Conservation (phyloP, 768 basidiomycete species). For the Royoungia palumana region DNA sequence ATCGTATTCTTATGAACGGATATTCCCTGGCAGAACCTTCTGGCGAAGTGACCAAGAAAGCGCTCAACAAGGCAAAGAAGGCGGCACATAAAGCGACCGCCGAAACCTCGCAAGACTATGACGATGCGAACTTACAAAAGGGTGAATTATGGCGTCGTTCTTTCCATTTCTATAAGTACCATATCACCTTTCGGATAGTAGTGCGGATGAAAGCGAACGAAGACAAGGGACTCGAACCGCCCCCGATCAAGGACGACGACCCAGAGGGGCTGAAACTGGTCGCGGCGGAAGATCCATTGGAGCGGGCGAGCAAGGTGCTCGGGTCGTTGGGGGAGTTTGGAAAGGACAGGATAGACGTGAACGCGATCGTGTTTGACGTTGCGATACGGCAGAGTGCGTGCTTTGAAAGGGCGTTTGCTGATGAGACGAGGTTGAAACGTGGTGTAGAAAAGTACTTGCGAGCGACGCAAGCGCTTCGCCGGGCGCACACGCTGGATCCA, state of each 20-base stretch:
- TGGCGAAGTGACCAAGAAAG: constrained; percentile 58
- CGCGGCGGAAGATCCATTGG: constrained; percentile 59
- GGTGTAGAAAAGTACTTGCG: constrained; percentile 75
- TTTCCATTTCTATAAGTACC: constrained; percentile 7
- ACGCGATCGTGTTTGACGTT: constrained; percentile 78
- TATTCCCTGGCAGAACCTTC: constrained; percentile 10
- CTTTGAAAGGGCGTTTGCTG: not conserved
- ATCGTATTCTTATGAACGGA: constrained; percentile 23
- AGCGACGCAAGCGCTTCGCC: constrained; percentile 64
- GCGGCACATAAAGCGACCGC: constrained; percentile 56
- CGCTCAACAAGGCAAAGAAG: constrained; percentile 85
- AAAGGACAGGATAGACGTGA: constrained; percentile 58
- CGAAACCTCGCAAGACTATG: constrained; percentile 38
- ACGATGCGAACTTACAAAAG: constrained; percentile 54
- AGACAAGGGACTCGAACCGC: constrained; percentile 68
- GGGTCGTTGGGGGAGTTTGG: constrained; percentile 56
- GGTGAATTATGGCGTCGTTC: constrained; percentile 37
- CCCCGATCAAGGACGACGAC: constrained; percentile 69
- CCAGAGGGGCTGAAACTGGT: constrained; percentile 77
- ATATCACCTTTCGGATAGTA: constrained; percentile 15
- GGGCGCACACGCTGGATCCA: constrained; percentile 50
- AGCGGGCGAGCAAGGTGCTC: constrained; percentile 70
- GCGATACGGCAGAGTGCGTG: constrained; percentile 72
- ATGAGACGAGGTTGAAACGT: not conserved
- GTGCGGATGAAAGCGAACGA: constrained; percentile 40